A percentile compares a stretch with the other conserved stretches of the same genome.
Evolutionary conservation across 23 red algal genomes (phyloP).

Genomic region (Gracilaria gracilis): DNA sequence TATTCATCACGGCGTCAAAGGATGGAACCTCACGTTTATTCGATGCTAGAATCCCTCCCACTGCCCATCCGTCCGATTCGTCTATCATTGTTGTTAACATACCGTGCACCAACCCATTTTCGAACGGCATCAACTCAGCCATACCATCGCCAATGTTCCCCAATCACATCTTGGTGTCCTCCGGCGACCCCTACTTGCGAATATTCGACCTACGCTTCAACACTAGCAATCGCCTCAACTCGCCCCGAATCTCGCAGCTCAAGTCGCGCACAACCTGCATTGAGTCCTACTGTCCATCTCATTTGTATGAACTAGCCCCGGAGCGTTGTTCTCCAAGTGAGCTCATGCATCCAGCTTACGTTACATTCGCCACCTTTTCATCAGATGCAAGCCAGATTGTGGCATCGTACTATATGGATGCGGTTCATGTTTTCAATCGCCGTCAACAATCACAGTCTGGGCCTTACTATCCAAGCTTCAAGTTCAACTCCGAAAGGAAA

Average conservation of each 20-base stretch:
- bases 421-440: constrained; percentile 55
- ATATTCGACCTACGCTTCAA: constrained; percentile 50
- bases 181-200: constrained; percentile 37
- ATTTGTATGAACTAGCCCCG: constrained; percentile 36
- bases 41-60: constrained; percentile 44
- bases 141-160: constrained; percentile 40
- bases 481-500: constrained; percentile 9
- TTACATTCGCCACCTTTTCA: constrained; percentile 36
- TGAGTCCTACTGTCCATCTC: constrained; percentile 24
- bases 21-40: constrained; percentile 63
- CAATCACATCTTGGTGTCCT: constrained; percentile 52
- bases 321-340: constrained; percentile 15
- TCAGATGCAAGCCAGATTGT: constrained; percentile 58
- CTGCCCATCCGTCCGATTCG: background rate
- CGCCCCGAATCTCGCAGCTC: constrained; percentile 19
- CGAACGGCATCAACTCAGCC: constrained; percentile 39
- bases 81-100: constrained; percentile 51
- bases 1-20: constrained; percentile 57
- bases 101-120: constrained; percentile 8
- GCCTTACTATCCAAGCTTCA: constrained; percentile 13
- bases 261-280: constrained; percentile 28
- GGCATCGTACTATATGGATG: constrained; percentile 55
- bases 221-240: constrained; percentile 19
- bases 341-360: background rate
- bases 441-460: background rate